Base-by-base conservation (phyloP, 257 asterid genomes). In the Ballota nigra region DNA sequence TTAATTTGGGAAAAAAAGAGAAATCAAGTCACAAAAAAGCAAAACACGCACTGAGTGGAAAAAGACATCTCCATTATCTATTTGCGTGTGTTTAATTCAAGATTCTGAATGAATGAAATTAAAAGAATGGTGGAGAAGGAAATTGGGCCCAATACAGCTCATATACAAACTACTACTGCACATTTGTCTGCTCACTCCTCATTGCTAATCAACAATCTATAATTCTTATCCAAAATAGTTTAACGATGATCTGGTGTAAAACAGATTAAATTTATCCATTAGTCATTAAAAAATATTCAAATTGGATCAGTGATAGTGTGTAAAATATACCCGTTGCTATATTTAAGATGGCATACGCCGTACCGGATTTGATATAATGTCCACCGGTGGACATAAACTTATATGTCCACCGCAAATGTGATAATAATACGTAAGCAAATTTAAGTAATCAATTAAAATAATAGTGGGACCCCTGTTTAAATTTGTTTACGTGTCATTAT, bases 141-240 rank as follows among this genome's bases (percentile, higher is more conserved):
- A 2, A 15, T 1, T 22, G 57, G 77, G 64, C 56, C 77, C 77
- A 62, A 34, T 40, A 49, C 77, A 72, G 41, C 77, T 72, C 77
- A 72, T 56, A 31, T 9, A 7, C 57, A n/a, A n/a, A n/a, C 2
- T 43, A 51, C 13, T 47, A 23, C 77, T 51, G 71, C 77, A 72
- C 60, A 49, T 72, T 72, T 72, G 66, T 63, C 58, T 52, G 49
- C 57, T 72, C 24, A 11, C 24, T 43, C n/a, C 6, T 28, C 1
- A 15, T 18, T 62, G 33, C 56, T 45, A n/a, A 24, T 5, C 67
- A 38, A 57, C 7, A 16, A 2, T 28, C 28, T n/a, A 3, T 26
- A 36, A 13, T 70, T 18, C 75, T 59, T 70, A 70, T 70, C 68
- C 75, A 38, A 9, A 66, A 66, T 45, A 24, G 58, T 15, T 9